Base-by-base conservation (phyloP, 208 protist genomes). In the Angomonas ambiguus region DNA sequence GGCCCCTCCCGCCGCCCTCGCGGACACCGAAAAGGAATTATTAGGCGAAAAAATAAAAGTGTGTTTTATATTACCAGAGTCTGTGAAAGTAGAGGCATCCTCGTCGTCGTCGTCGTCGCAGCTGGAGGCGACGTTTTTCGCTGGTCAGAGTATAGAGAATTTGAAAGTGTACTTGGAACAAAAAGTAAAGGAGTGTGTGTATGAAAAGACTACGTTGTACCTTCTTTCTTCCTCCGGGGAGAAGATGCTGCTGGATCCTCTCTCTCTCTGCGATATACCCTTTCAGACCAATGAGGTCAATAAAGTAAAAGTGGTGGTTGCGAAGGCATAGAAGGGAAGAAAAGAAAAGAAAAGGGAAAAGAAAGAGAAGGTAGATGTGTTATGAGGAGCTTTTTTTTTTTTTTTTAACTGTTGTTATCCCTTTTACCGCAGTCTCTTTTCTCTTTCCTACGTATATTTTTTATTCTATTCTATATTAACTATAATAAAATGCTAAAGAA, bases 251-350 rank as follows among this genome's bases (percentile, higher is more conserved):
- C 60, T 91, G 3, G 89, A 95, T 71, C 89, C 89, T 4, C 68
- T 95, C 4, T 93, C 86, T 27, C 69, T 95, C 34, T 85, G 83
- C 55, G 89, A 95, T 60, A 61, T 92, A 42, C 85, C 89, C 0
- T 92, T 95, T 51, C 66, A 70, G 38, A 69, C 71, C 4, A 63
- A 76, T 1, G 65, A 72, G 38, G 72, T 76, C 0, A 95, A 95
- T 63, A 25, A 76, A 48, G 82, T 88, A 16, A 51, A 42, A n/a
- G n/a, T n/a, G 16, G 84, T 87, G n/a, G 62, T 71, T 18, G 24
- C 79, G 51, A 56, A 2, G 28, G 28, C 55, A 20, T 61, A 48
- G 18, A 48, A 30, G 8, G 3, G 13, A 34, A 18, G 4, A 33
- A 22, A 60, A 11, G 11, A 60, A 60, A 33, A 60, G 35, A 33